Base-by-base conservation (phyloP, 345 rosid genomes). In the Pseudoturritis turrita region DNA sequence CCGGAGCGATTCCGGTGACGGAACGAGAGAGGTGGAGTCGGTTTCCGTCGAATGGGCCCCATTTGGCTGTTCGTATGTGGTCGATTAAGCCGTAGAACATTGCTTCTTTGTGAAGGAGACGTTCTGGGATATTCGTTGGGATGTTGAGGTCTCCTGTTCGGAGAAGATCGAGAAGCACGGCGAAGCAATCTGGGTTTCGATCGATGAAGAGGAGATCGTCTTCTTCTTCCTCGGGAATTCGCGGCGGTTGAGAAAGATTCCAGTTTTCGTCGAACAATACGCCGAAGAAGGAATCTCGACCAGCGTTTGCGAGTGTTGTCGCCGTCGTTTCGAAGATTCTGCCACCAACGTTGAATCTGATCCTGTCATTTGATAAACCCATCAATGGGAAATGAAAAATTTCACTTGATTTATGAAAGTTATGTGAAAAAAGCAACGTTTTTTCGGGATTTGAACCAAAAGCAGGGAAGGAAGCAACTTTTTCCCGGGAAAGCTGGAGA, bases 91-190 rank as follows among this genome's bases (percentile, higher is more conserved):
- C 98, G 23, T 91, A 95, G 72, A 89, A 95, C 10, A 81, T 64
- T 31, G 99, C 99, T 78, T 95, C 99, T 39, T 86, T 77, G 77
- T 85, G 64, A 56, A 95, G 81, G 60, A 87, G 92, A 36, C 89
- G 82, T 43, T 91, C 97, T 0, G 98, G 84, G 73, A 95, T 47
- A 13, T 79, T 80, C 1, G 87, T 43, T 0, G 98, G 97, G 54
- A 89, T 51, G 84, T 85, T 77, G 29, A 95, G 87, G 70, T 96
- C 97, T 26, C 99, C 94, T n/a, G 96, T 88, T 12, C 99, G 99
- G 79, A 95, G 97, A 39, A 95, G 92, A 80, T 95, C 97, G 33
- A 95, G 98, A 65, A 96, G 91, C 18, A 92, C 81, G 14, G 87
- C 78, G 82, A 96, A 96, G 60, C 98, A 96, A 51, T 96, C 94